phyloP scores from a whole-genome alignment of 73 alveolate genomes.

The Tetrahymena malaccensis region DNA sequence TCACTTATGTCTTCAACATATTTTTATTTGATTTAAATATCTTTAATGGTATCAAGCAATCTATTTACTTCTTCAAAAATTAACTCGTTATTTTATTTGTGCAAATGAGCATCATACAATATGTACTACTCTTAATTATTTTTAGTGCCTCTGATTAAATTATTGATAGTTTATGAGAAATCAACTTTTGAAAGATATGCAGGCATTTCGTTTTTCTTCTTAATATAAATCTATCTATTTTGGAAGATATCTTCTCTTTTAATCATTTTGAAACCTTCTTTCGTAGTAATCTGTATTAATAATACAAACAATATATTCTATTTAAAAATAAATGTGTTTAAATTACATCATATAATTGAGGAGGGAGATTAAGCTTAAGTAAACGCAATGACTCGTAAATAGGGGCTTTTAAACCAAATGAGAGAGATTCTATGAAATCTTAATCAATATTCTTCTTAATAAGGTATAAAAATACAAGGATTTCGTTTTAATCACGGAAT shows the following conservation, averaged over 20 bases:
- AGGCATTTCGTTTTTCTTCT: neutral
- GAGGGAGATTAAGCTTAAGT: neutral
- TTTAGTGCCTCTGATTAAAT: slow-evolving; percentile 14
- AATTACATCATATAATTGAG: neutral
- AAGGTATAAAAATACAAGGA: neutral
- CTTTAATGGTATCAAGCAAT: slow-evolving; percentile 19
- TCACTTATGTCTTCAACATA: slow-evolving; percentile 29
- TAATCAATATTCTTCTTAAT: neutral
- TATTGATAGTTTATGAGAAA: neutral
- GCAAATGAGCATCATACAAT: slow-evolving; percentile 15
- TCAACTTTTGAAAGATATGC: neutral
- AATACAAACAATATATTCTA: too few species aligned
- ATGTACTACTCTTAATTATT: slow-evolving; percentile 16
- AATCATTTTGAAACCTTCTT: slow-evolving; percentile 15
- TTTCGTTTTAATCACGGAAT: neutral
- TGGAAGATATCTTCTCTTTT: slow-evolving; percentile 20
- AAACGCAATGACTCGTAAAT: neutral
- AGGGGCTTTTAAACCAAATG: neutral
- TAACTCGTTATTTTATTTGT: slow-evolving; percentile 1
- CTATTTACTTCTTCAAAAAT: slow-evolving; percentile 11
- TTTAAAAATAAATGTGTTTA: too few species aligned
- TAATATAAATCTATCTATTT: slow-evolving; percentile 8
- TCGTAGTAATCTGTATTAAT: neutral
- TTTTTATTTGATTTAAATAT: slow-evolving; percentile 26
- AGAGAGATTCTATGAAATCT: neutral